Base-by-base conservation (phyloP, 208 protist species). In the Trypanosoma grayi region DNA sequence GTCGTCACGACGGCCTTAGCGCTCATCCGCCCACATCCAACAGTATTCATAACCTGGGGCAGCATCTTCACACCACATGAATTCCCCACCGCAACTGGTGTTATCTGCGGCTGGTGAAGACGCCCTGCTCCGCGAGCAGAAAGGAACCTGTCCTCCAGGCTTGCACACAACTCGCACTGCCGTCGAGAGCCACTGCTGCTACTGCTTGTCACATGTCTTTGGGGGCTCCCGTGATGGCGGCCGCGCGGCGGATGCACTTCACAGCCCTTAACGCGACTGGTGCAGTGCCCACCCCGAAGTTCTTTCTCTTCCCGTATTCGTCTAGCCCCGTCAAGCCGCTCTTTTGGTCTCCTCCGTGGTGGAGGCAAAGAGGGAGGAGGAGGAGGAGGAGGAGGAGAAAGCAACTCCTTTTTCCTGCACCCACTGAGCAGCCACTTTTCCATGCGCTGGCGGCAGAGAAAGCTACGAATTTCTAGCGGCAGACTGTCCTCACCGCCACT, bases 11-110 rank as follows among this genome's bases (percentile, higher is more conserved):
- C 14, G 22, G 56, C 33, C 27, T 52, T 65, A 40, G 14, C 40
- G 14, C 47, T 52, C 30, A 71, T 61, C 10, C 65, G 25, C 11
- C 65, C 57, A 53, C 48, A 30, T 4, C 65, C 65, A 18, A 71
- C 39, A 10, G 45, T 54, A 43, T 46, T 63, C 22, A 71, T 33
- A 46, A 30, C 37, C 8, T 22, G 13, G 13, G 56, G 56, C 20
- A 40, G 31, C 57, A 71, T 71, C 33, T 65, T 71, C 50, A 71
- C 65, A 34, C 57, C 45, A 52, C 65, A 71, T 14, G 51, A 39
- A 36, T 50, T 53, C 9, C 46, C 65, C 11, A 36, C 8, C 4
- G 65, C 47, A 2, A 40, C 24, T 33, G 65, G 27, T 45, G 65
- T 71, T 54, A 31, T 45, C 31, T 71, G 65, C 10, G 24, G 39